phyloP scores from a whole-genome alignment of 1,139 yeast species.

The Waltiozyma sp. region DNA sequence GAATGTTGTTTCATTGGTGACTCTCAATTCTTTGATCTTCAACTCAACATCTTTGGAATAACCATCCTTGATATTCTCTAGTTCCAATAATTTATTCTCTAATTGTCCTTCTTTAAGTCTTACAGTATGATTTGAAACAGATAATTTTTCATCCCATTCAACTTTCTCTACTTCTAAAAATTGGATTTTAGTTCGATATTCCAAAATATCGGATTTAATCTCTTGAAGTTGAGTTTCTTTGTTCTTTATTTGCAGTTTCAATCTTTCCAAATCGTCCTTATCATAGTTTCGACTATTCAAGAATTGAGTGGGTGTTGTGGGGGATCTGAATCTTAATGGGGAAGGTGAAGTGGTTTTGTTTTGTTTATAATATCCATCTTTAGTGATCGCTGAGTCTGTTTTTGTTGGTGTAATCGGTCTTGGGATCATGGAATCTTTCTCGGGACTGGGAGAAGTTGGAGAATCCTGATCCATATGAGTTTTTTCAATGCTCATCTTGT shows the following conservation, averaged over 20 bases:
- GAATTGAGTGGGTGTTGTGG: background rate
- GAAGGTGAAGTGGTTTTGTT: background rate
- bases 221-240: slow-evolving; percentile 17
- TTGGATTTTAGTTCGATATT: slow-evolving; percentile 29
- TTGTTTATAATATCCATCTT: background rate
- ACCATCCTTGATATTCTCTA: slow-evolving; percentile 24
- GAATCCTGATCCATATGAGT: background rate
- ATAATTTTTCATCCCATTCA: slow-evolving; percentile 14
- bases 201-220: slow-evolving; percentile 19
- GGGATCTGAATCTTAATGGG: background rate
- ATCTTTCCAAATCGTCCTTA: slow-evolving; percentile 3
- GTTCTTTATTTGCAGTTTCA: slow-evolving; percentile 3
- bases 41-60: slow-evolving; percentile 28
- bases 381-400: background rate
- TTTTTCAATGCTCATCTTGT: no score
- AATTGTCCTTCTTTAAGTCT: slow-evolving; percentile 29
- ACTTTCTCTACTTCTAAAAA: slow-evolving; percentile 28
- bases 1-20: slow-evolving; percentile 27
- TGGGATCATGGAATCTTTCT: background rate
- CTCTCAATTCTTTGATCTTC: slow-evolving; percentile 25
- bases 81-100: slow-evolving; percentile 20
- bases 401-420: slow-evolving; percentile 1
- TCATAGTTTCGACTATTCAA: background rate
- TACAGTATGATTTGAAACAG: slow-evolving; percentile 12
- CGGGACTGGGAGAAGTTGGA: background rate